Percentiles rank a stretch among this genome's conserved stretches.
These are phyloP conservation scores for Craterostigma plantagineum DNA, from an alignment of 257 asterid genomes.

Conservation along the genomic window DNA sequence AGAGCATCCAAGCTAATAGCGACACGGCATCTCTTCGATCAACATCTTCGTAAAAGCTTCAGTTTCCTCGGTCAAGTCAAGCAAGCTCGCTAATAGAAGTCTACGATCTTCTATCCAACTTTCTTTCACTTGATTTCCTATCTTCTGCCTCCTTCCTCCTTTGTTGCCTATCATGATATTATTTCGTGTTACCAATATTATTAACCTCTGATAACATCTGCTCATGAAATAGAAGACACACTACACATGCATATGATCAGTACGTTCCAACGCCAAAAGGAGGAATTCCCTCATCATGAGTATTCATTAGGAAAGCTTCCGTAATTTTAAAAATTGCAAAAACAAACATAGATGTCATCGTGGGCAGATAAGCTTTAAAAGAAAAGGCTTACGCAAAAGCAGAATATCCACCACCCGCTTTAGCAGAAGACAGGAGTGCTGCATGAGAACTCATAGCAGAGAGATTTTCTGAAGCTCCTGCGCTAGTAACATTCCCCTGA, in stretches of 20 bases:
- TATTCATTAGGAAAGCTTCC: neutral
- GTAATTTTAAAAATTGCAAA: too few relatives aligned
- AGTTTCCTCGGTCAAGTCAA: too few relatives aligned
- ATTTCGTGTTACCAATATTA: slow-evolving; percentile 3
- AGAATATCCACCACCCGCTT: slow-evolving; percentile 88
- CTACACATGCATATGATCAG: neutral
- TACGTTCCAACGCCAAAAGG: slow-evolving; percentile 2
- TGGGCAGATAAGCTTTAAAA: slow-evolving; percentile 7
- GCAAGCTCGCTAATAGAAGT: neutral
- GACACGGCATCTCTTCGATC: too few relatives aligned
- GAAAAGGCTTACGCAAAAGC: slow-evolving; percentile 75
- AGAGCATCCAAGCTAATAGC: too few relatives aligned
- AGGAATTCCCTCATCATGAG: neutral
- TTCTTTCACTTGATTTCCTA: slow-evolving; percentile 29
- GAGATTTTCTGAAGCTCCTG: slow-evolving; percentile 40
- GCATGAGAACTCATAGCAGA: slow-evolving; percentile 56
- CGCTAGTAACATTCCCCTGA: slow-evolving; percentile 20
- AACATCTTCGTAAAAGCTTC: too few relatives aligned
- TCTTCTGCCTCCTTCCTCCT: slow-evolving; percentile 45
- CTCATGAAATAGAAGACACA: neutral
- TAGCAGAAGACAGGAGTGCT: slow-evolving; percentile 56
- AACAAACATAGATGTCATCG: too few relatives aligned
- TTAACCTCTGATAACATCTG: too few relatives aligned
- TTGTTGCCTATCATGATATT: slow-evolving; percentile 28
- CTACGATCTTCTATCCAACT: slow-evolving; percentile 32